Conservation (phyloP, 2,329 filamentous ascomycete genomes). For the Chalaropsis ovoidea region DNA sequence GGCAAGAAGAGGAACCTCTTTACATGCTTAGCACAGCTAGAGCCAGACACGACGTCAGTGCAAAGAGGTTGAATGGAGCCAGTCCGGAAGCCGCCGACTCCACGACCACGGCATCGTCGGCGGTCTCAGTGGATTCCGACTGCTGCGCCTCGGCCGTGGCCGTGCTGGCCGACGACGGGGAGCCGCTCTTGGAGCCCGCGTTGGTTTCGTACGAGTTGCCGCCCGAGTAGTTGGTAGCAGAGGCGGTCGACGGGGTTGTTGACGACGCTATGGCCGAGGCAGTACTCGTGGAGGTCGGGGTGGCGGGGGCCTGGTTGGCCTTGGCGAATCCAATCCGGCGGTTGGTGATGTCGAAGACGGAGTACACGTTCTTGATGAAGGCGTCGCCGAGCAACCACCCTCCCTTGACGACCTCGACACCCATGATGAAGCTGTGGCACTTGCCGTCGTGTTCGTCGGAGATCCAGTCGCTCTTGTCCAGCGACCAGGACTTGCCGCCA, state of each 20-base stretch:
- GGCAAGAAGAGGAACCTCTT: neutral
- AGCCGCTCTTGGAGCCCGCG: neutral
- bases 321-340: conserved; percentile 44
- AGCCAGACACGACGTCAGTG: neutral
- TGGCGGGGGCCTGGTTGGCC: conserved; percentile 19
- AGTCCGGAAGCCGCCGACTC: neutral
- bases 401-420: conserved; percentile 53
- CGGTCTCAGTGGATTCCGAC: neutral
- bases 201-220: conserved; percentile 1
- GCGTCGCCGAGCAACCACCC: conserved; percentile 73
- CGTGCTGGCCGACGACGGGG: neutral
- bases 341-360: conserved; percentile 69
- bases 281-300: conserved; percentile 19
- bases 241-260: neutral
- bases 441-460: conserved; percentile 37
- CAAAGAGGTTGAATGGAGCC: neutral
- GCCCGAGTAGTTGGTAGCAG: neutral
- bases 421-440: conserved; percentile 65
- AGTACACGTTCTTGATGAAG: conserved; percentile 84
- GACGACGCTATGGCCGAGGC: neutral
- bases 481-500: conserved; percentile 53
- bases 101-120: neutral
- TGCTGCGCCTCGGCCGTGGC: neutral
- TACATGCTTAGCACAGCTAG: conserved; percentile 12
- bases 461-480: conserved; percentile 64